Percentiles rank a stretch among this genome's conserved stretches.
Evolutionary conservation across 306 rosid species (phyloP).

Genomic region (Parietaria judaica): DNA sequence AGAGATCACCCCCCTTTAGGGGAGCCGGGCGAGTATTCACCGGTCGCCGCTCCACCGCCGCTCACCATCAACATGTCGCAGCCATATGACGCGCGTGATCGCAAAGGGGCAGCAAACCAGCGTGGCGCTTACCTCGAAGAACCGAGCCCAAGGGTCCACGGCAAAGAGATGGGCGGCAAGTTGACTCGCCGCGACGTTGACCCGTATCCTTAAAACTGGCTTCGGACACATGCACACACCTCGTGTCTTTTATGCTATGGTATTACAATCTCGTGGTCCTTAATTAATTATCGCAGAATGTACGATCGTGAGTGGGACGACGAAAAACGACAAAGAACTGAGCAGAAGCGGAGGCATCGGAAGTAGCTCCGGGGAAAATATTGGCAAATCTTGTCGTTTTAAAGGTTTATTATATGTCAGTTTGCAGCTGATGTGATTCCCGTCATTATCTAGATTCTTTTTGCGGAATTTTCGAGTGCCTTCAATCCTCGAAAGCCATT

Average conservation of each 20-base stretch:
- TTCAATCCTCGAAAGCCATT: neutral
- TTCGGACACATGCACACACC: too few relatives aligned
- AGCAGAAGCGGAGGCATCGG: constrained; percentile 89
- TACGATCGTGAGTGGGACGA: constrained; percentile 93
- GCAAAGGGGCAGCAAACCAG: constrained; percentile 64
- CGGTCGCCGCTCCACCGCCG: constrained; percentile 69
- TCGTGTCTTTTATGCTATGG: too few relatives aligned
- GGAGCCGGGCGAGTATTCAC: constrained; percentile 93
- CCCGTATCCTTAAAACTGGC: constrained; percentile 61
- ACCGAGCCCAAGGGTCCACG: constrained; percentile 62
- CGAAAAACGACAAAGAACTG: constrained; percentile 88
- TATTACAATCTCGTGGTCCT: constrained; percentile 26
- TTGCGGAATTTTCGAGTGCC: constrained; percentile 16
- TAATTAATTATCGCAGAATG: constrained; percentile 46
- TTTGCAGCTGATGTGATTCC: constrained; percentile 17
- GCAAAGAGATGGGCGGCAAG: constrained; percentile 73
- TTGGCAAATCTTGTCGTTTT: constrained; percentile 8
- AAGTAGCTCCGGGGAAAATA: constrained; percentile 30
- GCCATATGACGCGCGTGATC: constrained; percentile 78
- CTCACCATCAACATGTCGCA: constrained; percentile 48
- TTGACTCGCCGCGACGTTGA: constrained; percentile 84
- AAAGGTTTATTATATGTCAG: constrained; percentile 6
- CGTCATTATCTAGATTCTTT: constrained; percentile 16
- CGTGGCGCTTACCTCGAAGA: constrained; percentile 75
- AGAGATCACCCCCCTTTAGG: constrained; percentile 67